Base-by-base conservation (phyloP, 2,329 filamentous ascomycete genomes). In the Calonectria naviculata region DNA sequence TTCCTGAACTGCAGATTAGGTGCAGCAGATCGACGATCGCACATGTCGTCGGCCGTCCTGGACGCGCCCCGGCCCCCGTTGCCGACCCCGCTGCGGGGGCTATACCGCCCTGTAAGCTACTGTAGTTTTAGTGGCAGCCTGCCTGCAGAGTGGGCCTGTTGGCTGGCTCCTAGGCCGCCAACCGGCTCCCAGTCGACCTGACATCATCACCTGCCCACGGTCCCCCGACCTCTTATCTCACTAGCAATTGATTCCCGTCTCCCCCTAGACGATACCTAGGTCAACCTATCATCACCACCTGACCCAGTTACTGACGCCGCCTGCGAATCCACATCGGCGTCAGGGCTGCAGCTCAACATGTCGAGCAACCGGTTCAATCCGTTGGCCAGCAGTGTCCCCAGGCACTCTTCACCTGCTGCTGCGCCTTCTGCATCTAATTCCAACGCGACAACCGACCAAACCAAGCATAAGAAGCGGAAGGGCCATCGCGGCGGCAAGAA, bases 401-500 rank as follows among this genome's bases (percentile, higher is more conserved):
- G 71, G 56, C 63, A 72, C 13, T 67, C 41, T 21, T 71, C 72
- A 7, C 71, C 70, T 12, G 58, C 65, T 66, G 69, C 38, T 42
- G 66, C 66, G 41, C 70, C 74, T 31, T 71, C 77, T 21, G 74
- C 71, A 58, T 67, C 67, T 31, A 54, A 64, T 54, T 62, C 73
- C 38, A 71, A 69, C 63, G 71, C 70, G 46, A 10, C 52, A 38
- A 73, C 68, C 68, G 66, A 66, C 52, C 64, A 63, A 19, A 54
- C 77, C 42, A 77, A 75, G 71, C 67, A 73, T 76, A 91, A 92
- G 86, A 94, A 94, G 82, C 79, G 83, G 80, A 93, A 93, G 80
- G 93, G 91, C 77, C 93, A 95, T 81, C 90, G 94, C 52, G 92
- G 90, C 36, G 93, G 93, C 42, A 95, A 93, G 87, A 95, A 95